Evolutionary conservation across 164 flowering plant species (phyloP).

Genomic region (Buxus sempervirens): DNA sequence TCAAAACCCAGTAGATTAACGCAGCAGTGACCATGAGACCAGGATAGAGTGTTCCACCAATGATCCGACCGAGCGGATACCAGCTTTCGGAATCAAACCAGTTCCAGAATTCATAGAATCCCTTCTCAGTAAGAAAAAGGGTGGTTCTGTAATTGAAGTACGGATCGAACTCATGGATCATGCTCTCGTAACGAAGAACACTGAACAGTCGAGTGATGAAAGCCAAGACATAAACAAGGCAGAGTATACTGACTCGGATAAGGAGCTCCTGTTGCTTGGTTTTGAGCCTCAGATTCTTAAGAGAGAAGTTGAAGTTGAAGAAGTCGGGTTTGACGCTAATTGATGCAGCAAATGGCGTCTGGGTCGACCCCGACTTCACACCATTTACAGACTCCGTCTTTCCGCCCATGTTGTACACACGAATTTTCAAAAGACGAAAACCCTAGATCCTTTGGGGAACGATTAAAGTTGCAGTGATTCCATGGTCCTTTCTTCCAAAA

Average conservation of each 20-base stretch:
- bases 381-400: constrained; percentile 9
- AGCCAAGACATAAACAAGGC: constrained; percentile 71
- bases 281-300: constrained; percentile 63
- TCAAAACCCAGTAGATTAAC: constrained; percentile 53
- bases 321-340: constrained; percentile 14
- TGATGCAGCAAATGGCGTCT: constrained; percentile 7
- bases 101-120: constrained; percentile 97
- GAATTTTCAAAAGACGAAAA: not conserved
- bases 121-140: constrained; percentile 66
- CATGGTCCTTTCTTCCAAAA: constrained; percentile 39
- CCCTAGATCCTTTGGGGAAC: constrained; percentile 2
- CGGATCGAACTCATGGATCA: constrained; percentile 99
- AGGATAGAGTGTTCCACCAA: constrained; percentile 94
- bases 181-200: constrained; percentile 87
- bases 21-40: constrained; percentile 98
- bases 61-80: constrained; percentile 95
- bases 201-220: constrained; percentile 81
- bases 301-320: constrained; percentile 14
- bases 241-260: constrained; percentile 64
- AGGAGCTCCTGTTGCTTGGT: constrained; percentile 91
- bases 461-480: constrained; percentile 5
- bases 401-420: constrained; percentile 12
- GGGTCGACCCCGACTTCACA: constrained; percentile 17
- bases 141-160: constrained; percentile 96
- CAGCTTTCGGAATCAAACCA: constrained; percentile 97